Base-by-base conservation (phyloP, 768 basidiomycete species). In the Kwoniella europaea region DNA sequence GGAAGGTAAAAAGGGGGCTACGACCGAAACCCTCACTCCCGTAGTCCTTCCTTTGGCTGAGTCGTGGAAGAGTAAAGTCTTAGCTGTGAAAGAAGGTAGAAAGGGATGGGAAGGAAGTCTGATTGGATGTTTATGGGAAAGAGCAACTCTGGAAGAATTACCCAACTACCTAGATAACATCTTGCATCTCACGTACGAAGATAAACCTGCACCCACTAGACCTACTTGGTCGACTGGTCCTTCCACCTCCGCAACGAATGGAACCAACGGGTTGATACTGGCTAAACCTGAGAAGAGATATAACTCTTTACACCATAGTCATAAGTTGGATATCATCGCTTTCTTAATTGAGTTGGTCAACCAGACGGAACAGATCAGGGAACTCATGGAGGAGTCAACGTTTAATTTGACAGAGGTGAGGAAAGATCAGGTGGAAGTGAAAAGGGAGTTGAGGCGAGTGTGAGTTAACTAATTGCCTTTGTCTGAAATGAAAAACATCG, bases 341-440 rank as follows among this genome's bases (percentile, higher is more conserved):
- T 98, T 96, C 85, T 88, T 99, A 85, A 91, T 90, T 84, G 93
- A 95, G 78, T 84, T 95, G 62, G 94, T 91, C 0, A 89, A 94
- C 27, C 93, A 94, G 24, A 94, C 92, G 84, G 96, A 94, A 84
- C 87, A 89, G 10, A 90, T 98, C 22, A 92, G 94, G 79, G 84
- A 87, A 5, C 92, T 93, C 77, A 91, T 98, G 89, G 97, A 99
- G 77, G 88, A 89, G 56, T 93, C 92, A 77, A 94, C 95, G 79
- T 88, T 91, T 76, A 90, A 91, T 73, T 83, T 99, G 72, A 98
- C 97, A 10, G 92, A 94, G 29, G 86, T 97, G 43, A 86, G 97
- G 73, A 99, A 98, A 84, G 93, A 96, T 83, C 92, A 95, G 83
- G 94, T 95, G 42, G 97, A 98, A 72, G 89, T 94, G 71, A 97